A percentile compares a stretch with the other conserved stretches of the same genome.
phyloP scores from a whole-genome alignment of 441 rosid species.

The Croton setiger region DNA sequence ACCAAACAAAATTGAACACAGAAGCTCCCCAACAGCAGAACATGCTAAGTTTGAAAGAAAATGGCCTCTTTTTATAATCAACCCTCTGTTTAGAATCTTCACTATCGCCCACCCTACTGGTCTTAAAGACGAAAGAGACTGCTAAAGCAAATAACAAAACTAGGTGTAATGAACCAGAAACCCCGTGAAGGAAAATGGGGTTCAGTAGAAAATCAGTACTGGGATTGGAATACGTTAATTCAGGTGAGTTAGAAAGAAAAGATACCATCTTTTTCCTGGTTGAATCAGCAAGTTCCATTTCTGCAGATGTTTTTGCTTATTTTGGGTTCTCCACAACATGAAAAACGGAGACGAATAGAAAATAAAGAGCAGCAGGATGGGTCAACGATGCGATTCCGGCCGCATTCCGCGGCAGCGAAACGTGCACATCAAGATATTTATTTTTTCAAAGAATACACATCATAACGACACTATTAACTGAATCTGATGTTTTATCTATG shows the following conservation, averaged over 20 bases:
- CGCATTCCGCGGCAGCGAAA: too few relatives aligned
- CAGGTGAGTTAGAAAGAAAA: too few relatives aligned
- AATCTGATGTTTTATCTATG: too few relatives aligned
- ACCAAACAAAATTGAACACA: slow-evolving; percentile 32
- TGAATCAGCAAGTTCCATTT: slow-evolving; percentile 25
- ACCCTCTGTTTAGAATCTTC: slow-evolving; percentile 28
- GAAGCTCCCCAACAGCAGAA: slow-evolving; percentile 45
- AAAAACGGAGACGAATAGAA: too few relatives aligned
- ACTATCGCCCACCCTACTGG: slow-evolving; percentile 18
- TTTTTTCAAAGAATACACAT: too few relatives aligned
- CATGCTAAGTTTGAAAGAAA: slow-evolving; percentile 30
- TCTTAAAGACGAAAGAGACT: slow-evolving; percentile 36
- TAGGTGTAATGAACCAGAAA: slow-evolving; percentile 41
- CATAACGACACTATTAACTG: too few relatives aligned
- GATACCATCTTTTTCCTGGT: too few relatives aligned
- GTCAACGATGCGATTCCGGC: too few relatives aligned
- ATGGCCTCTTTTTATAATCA: slow-evolving; percentile 11
- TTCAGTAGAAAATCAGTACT: slow-evolving; percentile 28
- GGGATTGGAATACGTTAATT: too few relatives aligned
- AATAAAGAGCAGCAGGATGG: too few relatives aligned
- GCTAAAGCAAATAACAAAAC: slow-evolving; percentile 38
- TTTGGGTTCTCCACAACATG: too few relatives aligned
- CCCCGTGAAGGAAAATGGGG: slow-evolving; percentile 32
- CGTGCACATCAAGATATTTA: too few relatives aligned
- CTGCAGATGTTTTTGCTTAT: slow-evolving; percentile 19